These are phyloP conservation scores for Silene vulgaris DNA, from an alignment of 179 eudicot species.

Conservation along the genomic window DNA sequence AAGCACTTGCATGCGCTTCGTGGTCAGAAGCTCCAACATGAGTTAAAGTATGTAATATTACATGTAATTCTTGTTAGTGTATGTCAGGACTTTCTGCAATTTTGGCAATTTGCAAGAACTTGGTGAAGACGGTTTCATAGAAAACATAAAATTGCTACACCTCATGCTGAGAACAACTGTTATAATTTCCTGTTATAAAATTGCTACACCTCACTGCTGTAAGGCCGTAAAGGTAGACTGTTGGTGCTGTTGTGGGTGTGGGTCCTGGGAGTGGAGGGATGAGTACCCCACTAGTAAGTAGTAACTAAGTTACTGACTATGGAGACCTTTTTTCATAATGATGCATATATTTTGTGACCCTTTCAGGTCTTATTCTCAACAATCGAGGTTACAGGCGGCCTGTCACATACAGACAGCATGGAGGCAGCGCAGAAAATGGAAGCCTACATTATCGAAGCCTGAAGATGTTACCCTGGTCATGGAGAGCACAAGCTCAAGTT, in stretches of 20 bases:
- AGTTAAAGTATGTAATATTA: not conserved
- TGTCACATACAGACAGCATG: slow-evolving; percentile 46
- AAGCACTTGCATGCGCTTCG: slow-evolving; percentile 52
- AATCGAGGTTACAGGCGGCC: slow-evolving; percentile 43
- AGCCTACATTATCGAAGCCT: slow-evolving; percentile 32
- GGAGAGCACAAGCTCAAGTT: slow-evolving; percentile 33
- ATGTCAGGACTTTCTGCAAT: not conserved
- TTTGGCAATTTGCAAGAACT: not conserved
- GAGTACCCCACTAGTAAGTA: no score
- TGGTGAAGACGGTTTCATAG: no score
- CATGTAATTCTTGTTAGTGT: not conserved
- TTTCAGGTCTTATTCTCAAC: slow-evolving; percentile 34
- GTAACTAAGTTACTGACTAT: not conserved
- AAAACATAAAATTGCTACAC: no score
- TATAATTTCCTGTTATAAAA: no score
- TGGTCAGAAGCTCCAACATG: slow-evolving; percentile 29
- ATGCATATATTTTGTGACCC: slow-evolving; percentile 11
- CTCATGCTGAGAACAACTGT: no score
- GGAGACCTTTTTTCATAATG: not conserved
- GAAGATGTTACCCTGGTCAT: slow-evolving; percentile 28
- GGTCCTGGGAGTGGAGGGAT: no score
- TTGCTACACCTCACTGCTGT: no score
- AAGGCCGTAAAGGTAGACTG: no score
- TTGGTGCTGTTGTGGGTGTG: no score
- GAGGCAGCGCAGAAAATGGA: slow-evolving; percentile 32